phyloP scores from a whole-genome alignment of 2,329 filamentous ascomycete genomes.

The Phyllosticta citriasiana region DNA sequence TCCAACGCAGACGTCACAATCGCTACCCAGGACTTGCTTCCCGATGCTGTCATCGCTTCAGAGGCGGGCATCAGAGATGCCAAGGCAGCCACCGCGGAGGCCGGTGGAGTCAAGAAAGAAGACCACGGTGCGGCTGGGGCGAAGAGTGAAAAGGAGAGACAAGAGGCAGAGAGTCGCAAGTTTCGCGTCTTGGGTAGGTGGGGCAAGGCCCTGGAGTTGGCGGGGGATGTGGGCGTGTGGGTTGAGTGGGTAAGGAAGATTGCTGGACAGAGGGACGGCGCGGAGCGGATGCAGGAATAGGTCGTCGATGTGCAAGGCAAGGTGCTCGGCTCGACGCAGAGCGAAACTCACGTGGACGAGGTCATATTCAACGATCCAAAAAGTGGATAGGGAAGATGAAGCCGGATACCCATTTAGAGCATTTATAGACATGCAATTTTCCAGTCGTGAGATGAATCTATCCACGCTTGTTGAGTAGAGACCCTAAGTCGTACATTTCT shows the following conservation, averaged over 20 bases:
- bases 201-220: conserved; percentile 36
- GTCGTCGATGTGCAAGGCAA: not conserved
- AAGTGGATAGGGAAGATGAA: too few species aligned
- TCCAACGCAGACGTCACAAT: conserved; percentile 51
- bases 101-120: not conserved
- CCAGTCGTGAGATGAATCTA: too few species aligned
- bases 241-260: conserved; percentile 38
- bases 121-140: conserved; percentile 1
- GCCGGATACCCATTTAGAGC: too few species aligned
- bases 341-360: not conserved
- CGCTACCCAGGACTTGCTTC: conserved; percentile 46
- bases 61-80: conserved; percentile 10
- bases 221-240: conserved; percentile 42
- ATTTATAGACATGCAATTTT: too few species aligned
- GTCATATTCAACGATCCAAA: too few species aligned
- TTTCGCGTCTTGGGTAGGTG: conserved; percentile 23
- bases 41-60: conserved; percentile 16
- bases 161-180: conserved; percentile 12
- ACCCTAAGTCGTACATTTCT: not conserved
- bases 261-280: not conserved
- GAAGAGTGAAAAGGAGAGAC: conserved; percentile 12
- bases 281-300: not conserved
- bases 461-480: not conserved
- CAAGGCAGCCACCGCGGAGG: conserved; percentile 11
- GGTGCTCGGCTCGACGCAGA: not conserved